phyloP scores from a whole-genome alignment of 495 filamentous ascomycete species.

The Penicillium herquei region DNA sequence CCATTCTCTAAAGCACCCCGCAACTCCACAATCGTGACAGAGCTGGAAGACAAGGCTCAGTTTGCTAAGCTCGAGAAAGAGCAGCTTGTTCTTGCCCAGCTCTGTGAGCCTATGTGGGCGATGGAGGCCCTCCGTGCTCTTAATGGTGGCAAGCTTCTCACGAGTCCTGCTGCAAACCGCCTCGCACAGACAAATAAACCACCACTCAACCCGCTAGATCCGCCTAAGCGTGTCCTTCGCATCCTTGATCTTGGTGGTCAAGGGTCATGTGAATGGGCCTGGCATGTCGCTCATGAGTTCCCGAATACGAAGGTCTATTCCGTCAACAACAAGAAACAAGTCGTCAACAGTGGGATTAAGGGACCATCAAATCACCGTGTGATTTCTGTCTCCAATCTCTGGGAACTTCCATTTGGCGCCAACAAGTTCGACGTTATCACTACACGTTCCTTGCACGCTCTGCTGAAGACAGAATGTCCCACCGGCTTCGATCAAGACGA shows the following conservation, averaged over 20 bases:
- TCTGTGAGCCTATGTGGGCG: constrained; percentile 73
- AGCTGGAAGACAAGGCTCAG: constrained; percentile 45
- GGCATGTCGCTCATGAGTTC: constrained; percentile 83
- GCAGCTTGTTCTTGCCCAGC: constrained; percentile 72
- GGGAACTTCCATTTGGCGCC: constrained; percentile 80
- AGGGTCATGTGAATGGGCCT: constrained; percentile 88
- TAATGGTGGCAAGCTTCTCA: constrained; percentile 77
- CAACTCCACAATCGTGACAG: constrained; percentile 44
- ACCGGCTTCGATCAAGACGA: constrained; percentile 65
- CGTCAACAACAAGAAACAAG: constrained; percentile 67
- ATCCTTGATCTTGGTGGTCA: constrained; percentile 90
- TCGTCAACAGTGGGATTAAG: constrained; percentile 65
- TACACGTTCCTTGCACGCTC: constrained; percentile 79
- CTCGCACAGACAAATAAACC: constrained; percentile 28
- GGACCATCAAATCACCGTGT: constrained; percentile 87
- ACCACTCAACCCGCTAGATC: too few relatives aligned
- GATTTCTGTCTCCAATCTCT: constrained; percentile 69
- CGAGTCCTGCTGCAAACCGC: constrained; percentile 67
- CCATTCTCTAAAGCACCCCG: constrained; percentile 53
- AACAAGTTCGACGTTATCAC: constrained; percentile 92
- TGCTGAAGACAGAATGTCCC: constrained; percentile 65
- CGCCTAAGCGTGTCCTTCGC: constrained; percentile 24
- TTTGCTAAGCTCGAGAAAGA: constrained; percentile 68
- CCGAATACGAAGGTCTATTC: constrained; percentile 84
- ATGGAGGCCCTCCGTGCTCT: constrained; percentile 74